Conservation (phyloP, 2,329 filamentous ascomycete genomes). For the Chrysosphaeria jannelii region DNA sequence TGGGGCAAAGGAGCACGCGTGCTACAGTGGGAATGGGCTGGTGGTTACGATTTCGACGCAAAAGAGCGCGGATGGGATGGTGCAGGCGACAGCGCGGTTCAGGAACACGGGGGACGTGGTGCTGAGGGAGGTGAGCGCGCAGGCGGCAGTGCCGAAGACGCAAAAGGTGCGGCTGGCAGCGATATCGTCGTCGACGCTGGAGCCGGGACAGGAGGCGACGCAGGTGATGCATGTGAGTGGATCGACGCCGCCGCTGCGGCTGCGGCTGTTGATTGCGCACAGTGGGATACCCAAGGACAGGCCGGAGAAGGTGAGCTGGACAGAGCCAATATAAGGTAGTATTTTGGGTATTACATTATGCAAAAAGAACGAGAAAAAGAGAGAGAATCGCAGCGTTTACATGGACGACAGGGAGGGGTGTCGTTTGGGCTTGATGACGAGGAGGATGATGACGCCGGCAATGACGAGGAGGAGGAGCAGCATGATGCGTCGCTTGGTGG, state of each 20-base stretch:
- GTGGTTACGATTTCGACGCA: slow-evolving; percentile 58
- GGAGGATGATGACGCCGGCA: slow-evolving; percentile 57
- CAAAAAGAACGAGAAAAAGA: slow-evolving; percentile 66
- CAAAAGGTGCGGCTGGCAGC: slow-evolving; percentile 81
- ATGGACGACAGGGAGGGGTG: too few species aligned
- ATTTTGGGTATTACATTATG: slow-evolving; percentile 39
- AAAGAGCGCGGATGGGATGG: slow-evolving; percentile 44
- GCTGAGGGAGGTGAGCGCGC: slow-evolving; percentile 51
- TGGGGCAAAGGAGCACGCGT: slow-evolving; percentile 16
- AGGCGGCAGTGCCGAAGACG: slow-evolving; percentile 86
- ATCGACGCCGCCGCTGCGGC: slow-evolving; percentile 58
- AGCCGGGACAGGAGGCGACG: slow-evolving; percentile 51
- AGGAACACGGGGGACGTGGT: slow-evolving; percentile 38
- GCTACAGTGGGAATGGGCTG: slow-evolving; percentile 68
- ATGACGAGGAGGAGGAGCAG: slow-evolving; percentile 64
- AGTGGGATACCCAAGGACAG: slow-evolving; percentile 38
- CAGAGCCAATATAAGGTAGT: slow-evolving; percentile 36
- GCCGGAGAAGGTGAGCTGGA: slow-evolving; percentile 90
- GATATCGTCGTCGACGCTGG: slow-evolving; percentile 55
- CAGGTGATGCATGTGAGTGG: slow-evolving; percentile 73
- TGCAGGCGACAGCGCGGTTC: slow-evolving; percentile 66
- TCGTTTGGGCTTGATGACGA: slow-evolving; percentile 50
- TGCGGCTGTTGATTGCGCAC: slow-evolving; percentile 67
- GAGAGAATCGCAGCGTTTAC: too few species aligned
- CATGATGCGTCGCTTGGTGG: slow-evolving; percentile 78